Evolutionary conservation across 176 grass and related monocot genomes (phyloP), one percentile per base, ranked within the genome.

Genomic region (Puya raimondii): DNA sequence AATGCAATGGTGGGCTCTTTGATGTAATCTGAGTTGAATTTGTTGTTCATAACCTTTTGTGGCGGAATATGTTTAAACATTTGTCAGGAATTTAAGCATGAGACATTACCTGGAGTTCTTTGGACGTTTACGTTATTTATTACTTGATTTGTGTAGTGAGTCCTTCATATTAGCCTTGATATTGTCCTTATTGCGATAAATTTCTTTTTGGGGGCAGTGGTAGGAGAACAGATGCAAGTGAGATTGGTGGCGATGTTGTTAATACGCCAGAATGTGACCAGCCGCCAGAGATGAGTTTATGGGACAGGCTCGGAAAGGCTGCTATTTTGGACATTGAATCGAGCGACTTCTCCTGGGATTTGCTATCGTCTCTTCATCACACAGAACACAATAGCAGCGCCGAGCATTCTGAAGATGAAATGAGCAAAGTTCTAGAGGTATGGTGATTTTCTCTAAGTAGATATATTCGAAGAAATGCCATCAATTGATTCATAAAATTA

Each of bases 351-450:
- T 97, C 84, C 48, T 97, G 94, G 94, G 83, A 83, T 63, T 15
- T 49, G 66, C 58, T 97, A 27, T 89, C 78, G 29, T 97, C 94
- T 71, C 76, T 97, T 81, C 89, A 97, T 78, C 88, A 92, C 68
- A 90, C 94, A 54, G 94, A 97, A 71, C 94, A 97, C 68, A 85
- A 73, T 16, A 90, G 80, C 72, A 74, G 74, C 67, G 73, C 65
- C 0, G 94, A 97, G 59, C 86, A 87, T 74, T 90, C 94, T 64
- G 94, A 97, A 73, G 94, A 97, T 71, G 89, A 92, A 74, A 86
- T 78, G 80, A 86, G 47, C 70, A 96, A 88, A 89, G 79, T 80
- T 74, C 78, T 92, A 49, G 94, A 97, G 94, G 93, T 96, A 85
- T 54, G 76, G 76, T 64, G n/a, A 68, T 69, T 49, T 47, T 52